Evolutionary conservation across 1,284 basidiomycete species (phyloP), one percentile per base, ranked within the genome.

Genomic region (Apiotrichum domesticum): DNA sequence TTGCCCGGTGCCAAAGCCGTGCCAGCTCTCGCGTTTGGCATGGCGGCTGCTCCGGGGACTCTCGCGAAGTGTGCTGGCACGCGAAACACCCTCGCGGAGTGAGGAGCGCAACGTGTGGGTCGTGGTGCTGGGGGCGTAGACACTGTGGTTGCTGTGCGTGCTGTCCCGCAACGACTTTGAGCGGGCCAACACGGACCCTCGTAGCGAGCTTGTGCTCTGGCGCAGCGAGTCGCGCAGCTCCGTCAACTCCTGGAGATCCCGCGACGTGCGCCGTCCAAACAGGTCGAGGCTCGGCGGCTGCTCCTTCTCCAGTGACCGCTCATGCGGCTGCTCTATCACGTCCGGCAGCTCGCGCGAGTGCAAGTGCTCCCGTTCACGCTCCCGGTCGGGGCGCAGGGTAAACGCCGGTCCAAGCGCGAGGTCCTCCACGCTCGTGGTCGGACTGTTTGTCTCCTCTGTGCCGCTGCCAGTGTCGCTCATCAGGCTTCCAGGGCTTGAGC

Each of bases 341-440:
- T 39, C 37, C 2, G 41, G 7, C 4, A 14, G 41, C 41, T 42
- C 41, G 2, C 21, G 45, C 11, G 32, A 34, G 29, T 29, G 29
- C 29, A 29, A 29, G 29, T 29, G 29, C 29, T 29, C 29, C 29
- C 29, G 29, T 29, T 29, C 29, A 32, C n/a, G 33, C 33, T 51
- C 41, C 4, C 50, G 50, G 15, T 43, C 48, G 7, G 4, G 29
- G 8, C 37, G 48, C 4, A 37, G 39, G 21, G 15, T 14, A n/a
- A 15, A 54, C 7, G 44, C 32, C 14, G 54, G 51, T 2, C 47
- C 47, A 14, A 58, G 48, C 2, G 51, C 10, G n/a, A 62, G 54
- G 35, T 54, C 56, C 45, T 62, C 60, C 9, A 62, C 44, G 7
- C 51, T 54, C 3, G 46, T 58, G 1, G 58, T 59, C 4, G 60